phyloP scores from a whole-genome alignment of 2,329 filamentous ascomycete species.

The Hypoxylon sp. region DNA sequence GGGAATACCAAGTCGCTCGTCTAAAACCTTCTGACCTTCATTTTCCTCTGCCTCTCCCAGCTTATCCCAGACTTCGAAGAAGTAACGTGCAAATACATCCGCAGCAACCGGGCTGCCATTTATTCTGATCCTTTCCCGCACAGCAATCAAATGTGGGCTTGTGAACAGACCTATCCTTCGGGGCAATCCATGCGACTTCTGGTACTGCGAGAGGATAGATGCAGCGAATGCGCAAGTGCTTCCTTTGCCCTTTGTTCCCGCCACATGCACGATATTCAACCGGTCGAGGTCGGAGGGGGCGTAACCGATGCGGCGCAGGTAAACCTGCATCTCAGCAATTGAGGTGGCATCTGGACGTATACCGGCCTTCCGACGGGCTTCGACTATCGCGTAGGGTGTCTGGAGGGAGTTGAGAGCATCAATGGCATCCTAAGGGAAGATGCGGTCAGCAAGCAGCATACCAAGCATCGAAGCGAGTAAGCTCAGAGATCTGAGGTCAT shows the following conservation, averaged over 20 bases:
- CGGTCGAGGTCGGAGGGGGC: conserved; percentile 63
- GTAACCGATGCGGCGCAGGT: conserved; percentile 81
- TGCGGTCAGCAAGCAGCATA: conserved; percentile 16
- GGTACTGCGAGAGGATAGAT: conserved; percentile 66
- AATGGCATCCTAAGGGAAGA: conserved; percentile 75
- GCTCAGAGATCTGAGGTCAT: conserved; percentile 2
- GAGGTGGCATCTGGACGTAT: conserved; percentile 73
- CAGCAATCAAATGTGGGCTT: conserved; percentile 72
- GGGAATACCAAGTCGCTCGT: conserved; percentile 44
- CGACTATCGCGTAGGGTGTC: conserved; percentile 82
- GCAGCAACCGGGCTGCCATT: conserved; percentile 66
- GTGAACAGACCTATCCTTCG: conserved; percentile 70
- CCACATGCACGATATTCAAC: conserved; percentile 74
- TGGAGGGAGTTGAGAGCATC: conserved; percentile 88
- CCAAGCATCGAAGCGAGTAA: too few species aligned
- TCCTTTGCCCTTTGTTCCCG: conserved; percentile 81
- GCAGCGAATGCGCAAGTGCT: conserved; percentile 74
- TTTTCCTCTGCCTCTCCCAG: conserved; percentile 52
- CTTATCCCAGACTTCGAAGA: conserved; percentile 73
- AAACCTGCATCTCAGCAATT: conserved; percentile 81
- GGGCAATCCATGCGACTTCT: conserved; percentile 47
- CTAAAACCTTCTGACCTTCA: conserved; percentile 39
- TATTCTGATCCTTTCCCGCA: conserved; percentile 73
- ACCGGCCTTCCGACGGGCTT: conserved; percentile 79
- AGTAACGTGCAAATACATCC: conserved; percentile 68